Conservation (phyloP, 192 early-diverging fungal genomes). For the Helicostylum pulchrum region DNA sequence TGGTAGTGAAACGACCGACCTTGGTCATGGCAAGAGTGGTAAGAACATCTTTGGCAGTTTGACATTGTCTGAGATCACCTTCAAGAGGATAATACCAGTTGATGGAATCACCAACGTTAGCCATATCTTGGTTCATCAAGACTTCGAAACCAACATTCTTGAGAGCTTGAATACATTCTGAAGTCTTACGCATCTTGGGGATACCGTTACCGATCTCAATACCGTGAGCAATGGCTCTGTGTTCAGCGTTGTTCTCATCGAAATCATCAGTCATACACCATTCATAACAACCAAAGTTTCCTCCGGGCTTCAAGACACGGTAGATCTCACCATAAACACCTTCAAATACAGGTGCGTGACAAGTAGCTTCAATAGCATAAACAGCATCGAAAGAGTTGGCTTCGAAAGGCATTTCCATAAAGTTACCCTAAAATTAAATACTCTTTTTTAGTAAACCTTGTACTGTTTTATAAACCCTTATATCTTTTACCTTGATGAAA, state of each 20-base stretch:
- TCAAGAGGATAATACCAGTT: constrained; percentile 85
- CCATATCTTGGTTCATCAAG: constrained; percentile 63
- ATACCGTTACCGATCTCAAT: constrained; percentile 92
- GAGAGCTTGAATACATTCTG: constrained; percentile 73
- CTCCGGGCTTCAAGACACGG: constrained; percentile 91
- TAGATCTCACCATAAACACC: constrained; percentile 87
- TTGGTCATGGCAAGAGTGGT: constrained; percentile 48
- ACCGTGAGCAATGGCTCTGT: constrained; percentile 73
- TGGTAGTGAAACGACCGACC: constrained; percentile 69
- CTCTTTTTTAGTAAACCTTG: background rate
- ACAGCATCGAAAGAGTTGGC: constrained; percentile 80
- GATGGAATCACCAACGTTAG: constrained; percentile 62
- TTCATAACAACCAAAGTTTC: constrained; percentile 90
- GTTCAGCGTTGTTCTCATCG: constrained; percentile 70
- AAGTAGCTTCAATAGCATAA: constrained; percentile 96
- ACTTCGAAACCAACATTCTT: constrained; percentile 87
- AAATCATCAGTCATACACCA: constrained; percentile 92
- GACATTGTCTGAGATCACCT: constrained; percentile 51
- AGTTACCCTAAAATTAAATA: constrained; percentile 64
- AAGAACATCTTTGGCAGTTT: constrained; percentile 48
- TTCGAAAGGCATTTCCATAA: constrained; percentile 85
- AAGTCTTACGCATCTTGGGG: constrained; percentile 75
- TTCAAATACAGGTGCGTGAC: constrained; percentile 82
- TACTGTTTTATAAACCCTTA: background rate
- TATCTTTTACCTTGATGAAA: constrained; percentile 49